phyloP scores from a whole-genome alignment of 2,329 filamentous ascomycete species.

The Scortechinia acanthostroma region DNA sequence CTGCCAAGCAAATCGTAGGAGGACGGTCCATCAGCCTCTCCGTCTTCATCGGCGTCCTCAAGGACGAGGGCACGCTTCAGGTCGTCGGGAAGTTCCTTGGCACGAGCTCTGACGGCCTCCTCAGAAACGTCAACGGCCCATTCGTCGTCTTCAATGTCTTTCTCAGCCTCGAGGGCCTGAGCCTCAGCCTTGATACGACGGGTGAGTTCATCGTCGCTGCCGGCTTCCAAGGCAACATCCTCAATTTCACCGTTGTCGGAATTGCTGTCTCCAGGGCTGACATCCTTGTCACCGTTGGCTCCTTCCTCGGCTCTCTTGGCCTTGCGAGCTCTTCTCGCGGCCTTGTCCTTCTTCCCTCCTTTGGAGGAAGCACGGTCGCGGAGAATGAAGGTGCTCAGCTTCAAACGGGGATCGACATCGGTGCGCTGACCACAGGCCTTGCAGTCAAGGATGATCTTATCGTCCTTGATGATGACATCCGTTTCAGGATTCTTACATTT shows the following conservation, averaged over 20 bases:
- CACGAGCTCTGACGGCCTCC: slow-evolving; percentile 88
- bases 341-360: slow-evolving; percentile 93
- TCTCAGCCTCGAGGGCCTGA: slow-evolving; percentile 37
- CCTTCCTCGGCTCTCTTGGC: slow-evolving; percentile 51
- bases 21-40: slow-evolving; percentile 67
- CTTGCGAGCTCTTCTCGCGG: slow-evolving; percentile 80
- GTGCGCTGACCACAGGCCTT: slow-evolving; percentile 95
- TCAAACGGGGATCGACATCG: slow-evolving; percentile 85
- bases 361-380: slow-evolving; percentile 84
- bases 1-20: slow-evolving; percentile 85
- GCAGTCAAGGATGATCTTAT: slow-evolving; percentile 87
- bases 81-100: slow-evolving; percentile 85
- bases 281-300: slow-evolving; percentile 36
- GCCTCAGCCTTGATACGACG: slow-evolving; percentile 68
- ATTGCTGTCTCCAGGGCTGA: slow-evolving; percentile 46
- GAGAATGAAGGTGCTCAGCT: slow-evolving; percentile 93
- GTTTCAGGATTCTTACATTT: slow-evolving; percentile 99
- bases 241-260: background rate
- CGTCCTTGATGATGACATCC: slow-evolving; percentile 89
- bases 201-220: slow-evolving; percentile 86
- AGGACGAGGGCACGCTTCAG: slow-evolving; percentile 87
- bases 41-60: slow-evolving; percentile 72
- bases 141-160: slow-evolving; percentile 73
- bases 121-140: slow-evolving; percentile 97
- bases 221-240: slow-evolving; percentile 29